These are phyloP conservation scores for Corylus americana DNA, from an alignment of 306 rosid species.

Conservation along the genomic window DNA sequence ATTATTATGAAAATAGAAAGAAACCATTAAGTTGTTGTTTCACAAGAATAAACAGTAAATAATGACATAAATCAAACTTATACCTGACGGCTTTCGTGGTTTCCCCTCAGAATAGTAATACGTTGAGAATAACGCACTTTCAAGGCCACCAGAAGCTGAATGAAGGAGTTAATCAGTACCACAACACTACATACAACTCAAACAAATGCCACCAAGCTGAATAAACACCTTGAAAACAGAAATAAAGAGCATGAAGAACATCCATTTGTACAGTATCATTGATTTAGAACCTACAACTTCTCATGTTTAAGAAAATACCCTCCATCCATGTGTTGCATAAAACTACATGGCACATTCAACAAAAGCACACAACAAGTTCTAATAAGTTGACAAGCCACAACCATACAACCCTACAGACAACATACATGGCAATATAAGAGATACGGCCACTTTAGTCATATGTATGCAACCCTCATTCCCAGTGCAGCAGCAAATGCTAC, in stretches of 20 bases:
- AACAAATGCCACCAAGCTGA: conserved; percentile 20
- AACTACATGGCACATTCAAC: conserved; percentile 1
- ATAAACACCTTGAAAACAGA: neutral
- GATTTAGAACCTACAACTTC: neutral
- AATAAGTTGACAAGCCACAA: neutral
- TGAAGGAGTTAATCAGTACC: conserved; percentile 15
- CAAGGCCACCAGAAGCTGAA: conserved; percentile 93
- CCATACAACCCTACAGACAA: neutral
- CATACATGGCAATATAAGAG: neutral
- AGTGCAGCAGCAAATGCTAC: neutral
- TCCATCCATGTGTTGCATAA: neutral
- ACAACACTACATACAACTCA: conserved; percentile 23
- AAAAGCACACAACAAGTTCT: neutral
- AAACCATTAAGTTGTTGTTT: neutral
- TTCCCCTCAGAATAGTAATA: conserved; percentile 92
- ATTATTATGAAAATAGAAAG: neutral
- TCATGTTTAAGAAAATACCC: neutral
- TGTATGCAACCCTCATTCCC: neutral
- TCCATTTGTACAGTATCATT: neutral
- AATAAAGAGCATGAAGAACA: neutral
- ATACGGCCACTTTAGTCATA: neutral
- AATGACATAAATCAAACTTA: conserved; percentile 16
- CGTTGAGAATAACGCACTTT: conserved; percentile 93
- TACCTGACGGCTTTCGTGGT: conserved; percentile 99
- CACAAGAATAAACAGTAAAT: neutral